These are phyloP conservation scores for Botrytis tulipae DNA, from an alignment of 2,329 filamentous ascomycete species.

Conservation along the genomic window DNA sequence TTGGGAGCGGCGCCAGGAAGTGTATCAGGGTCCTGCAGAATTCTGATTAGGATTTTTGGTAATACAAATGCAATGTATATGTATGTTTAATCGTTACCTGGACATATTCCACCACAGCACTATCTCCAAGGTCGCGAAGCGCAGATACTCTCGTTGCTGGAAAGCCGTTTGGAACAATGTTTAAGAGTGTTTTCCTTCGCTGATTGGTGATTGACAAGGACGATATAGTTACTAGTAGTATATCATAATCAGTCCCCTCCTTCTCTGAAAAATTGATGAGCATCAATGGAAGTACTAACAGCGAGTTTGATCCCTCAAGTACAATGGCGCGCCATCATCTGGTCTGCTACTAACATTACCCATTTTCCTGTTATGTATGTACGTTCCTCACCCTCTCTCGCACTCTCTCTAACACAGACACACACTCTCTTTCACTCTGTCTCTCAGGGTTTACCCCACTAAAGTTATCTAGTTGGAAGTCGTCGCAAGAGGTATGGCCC, in stretches of 20 bases:
- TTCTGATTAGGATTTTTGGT: slow-evolving; percentile 25
- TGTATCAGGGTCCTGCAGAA: slow-evolving; percentile 71
- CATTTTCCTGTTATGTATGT: slow-evolving; percentile 57
- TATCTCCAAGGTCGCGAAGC: slow-evolving; percentile 70
- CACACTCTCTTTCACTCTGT: neutral
- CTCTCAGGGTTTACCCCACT: slow-evolving; percentile 34
- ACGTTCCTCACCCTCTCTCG: neutral
- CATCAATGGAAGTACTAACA: slow-evolving; percentile 56
- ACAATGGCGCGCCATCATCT: slow-evolving; percentile 78
- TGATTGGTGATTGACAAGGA: slow-evolving; percentile 79
- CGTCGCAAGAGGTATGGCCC: slow-evolving; percentile 18
- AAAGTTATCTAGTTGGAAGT: slow-evolving; percentile 25
- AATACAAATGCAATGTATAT: slow-evolving; percentile 22
- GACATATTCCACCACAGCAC: slow-evolving; percentile 79
- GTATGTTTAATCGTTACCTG: slow-evolving; percentile 58
- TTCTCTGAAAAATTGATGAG: neutral
- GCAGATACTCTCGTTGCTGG: slow-evolving; percentile 77
- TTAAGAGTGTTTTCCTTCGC: slow-evolving; percentile 72
- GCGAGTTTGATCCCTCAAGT: slow-evolving; percentile 86
- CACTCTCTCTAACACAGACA: neutral
- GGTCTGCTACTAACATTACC: slow-evolving; percentile 87
- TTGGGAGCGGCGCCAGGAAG: slow-evolving; percentile 53
- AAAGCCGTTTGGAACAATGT: slow-evolving; percentile 80
- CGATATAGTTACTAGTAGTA: slow-evolving; percentile 73
- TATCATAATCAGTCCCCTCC: slow-evolving; percentile 23